Base-by-base conservation (phyloP, 2,329 filamentous ascomycete genomes). In the Talaromyces sp. region DNA sequence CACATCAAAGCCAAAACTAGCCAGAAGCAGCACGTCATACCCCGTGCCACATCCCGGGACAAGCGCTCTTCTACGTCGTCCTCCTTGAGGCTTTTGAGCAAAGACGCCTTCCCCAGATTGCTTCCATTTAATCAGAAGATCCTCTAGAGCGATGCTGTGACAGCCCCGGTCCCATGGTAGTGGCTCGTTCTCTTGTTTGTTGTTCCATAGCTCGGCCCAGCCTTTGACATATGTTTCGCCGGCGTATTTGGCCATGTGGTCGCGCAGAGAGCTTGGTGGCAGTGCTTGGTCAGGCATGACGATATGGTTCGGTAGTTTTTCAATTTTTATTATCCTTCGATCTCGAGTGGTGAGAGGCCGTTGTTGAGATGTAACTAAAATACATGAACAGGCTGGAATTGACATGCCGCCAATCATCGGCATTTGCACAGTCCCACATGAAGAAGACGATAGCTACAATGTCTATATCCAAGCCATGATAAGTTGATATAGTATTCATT, bases 1-100 rank as follows among this genome's bases (percentile, higher is more conserved):
- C 1, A 88, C 87, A 77, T 96, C 89, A 74, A 91, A 95, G 1
- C 92, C 92, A 72, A 89, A 86, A 10, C 86, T 86, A 59, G 88
- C 86, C 52, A 96, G 83, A 43, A 96, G 81, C 10, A 92, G 82
- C 1, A 92, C 90, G 78, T 96, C 93, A 73, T 95, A 90, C 5
- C 92, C 93, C 56, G 86, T 85, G 0, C 92, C 93, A 76, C 0
- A 67, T 31, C 66, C 66, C 1, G 92, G 90, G 0, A 96, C 89
- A 9, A 96, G 81, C 1, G 89, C 92, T 64, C 80, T 82, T 70
- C 84, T 85, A 63, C 49, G 49, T 2, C 49, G 15, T 33, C 54
- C 54, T 57, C 22, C 17, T 7, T 31, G 27, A 31, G 54, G 13
- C 22, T 13, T 33, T 39, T 45, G 52, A 78, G 72, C 50, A 66